phyloP scores from a whole-genome alignment of 768 basidiomycete species.

The Pleurotus djamor region DNA sequence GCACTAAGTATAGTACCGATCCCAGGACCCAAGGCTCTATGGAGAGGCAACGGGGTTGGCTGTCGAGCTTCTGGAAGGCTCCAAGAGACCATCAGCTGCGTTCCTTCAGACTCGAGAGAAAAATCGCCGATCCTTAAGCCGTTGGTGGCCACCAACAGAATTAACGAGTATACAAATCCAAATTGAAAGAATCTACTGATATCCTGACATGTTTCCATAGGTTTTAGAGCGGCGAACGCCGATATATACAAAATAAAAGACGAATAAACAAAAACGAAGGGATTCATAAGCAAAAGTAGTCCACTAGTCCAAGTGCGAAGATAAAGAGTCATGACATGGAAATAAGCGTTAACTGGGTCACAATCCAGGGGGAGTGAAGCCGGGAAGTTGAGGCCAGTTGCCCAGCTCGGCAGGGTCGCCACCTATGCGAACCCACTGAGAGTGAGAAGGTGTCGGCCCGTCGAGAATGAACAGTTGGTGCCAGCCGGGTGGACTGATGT shows the following conservation, averaged over 20 bases:
- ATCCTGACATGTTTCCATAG: too few species aligned
- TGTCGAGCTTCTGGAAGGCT: too few species aligned
- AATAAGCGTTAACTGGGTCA: conserved; percentile 19
- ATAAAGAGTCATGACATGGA: conserved; percentile 5
- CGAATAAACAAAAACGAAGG: too few species aligned
- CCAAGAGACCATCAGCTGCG: too few species aligned
- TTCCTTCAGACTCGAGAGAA: neutral
- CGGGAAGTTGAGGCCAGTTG: conserved; percentile 70
- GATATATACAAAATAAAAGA: too few species aligned
- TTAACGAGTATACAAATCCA: too few species aligned
- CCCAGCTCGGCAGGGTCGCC: conserved; percentile 71
- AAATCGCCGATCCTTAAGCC: neutral
- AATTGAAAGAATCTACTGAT: too few species aligned
- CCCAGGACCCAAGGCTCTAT: too few species aligned
- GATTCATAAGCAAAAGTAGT: neutral
- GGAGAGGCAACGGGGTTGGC: too few species aligned
- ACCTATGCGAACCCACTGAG: conserved; percentile 75
- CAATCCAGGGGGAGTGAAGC: conserved; percentile 67
- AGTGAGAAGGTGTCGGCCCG: conserved; percentile 75
- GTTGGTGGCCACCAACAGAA: too few species aligned
- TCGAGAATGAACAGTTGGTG: conserved; percentile 76
- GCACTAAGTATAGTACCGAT: too few species aligned
- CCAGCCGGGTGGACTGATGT: conserved; percentile 74
- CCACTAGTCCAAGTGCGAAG: neutral
- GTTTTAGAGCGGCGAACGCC: too few species aligned